These are phyloP conservation scores for Penicillium subrubescens DNA, from an alignment of 495 filamentous ascomycete genomes.

Conservation along the genomic window DNA sequence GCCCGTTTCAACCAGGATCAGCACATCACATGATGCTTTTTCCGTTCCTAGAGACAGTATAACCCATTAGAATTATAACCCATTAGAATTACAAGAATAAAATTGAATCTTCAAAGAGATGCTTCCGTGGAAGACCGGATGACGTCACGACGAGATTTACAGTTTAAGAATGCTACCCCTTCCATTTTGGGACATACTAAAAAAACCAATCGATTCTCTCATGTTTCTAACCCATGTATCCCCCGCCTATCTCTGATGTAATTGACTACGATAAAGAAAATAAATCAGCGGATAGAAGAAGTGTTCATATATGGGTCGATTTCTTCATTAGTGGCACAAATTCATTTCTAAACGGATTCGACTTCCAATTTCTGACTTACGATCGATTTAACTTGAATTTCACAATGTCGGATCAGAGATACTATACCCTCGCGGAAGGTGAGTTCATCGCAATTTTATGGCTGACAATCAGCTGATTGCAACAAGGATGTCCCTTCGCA, in stretches of 20 bases:
- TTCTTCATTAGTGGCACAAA: not conserved
- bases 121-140: not conserved
- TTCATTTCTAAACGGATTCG: not conserved
- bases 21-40: not conserved
- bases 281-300: not conserved
- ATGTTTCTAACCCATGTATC: not conserved
- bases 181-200: not conserved
- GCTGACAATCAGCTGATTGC: not conserved
- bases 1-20: not conserved
- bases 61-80: not conserved
- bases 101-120: not conserved
- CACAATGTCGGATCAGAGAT: constrained; percentile 5
- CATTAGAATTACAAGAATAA: not conserved
- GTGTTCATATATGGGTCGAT: not conserved
- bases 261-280: not conserved
- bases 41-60: not conserved
- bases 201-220: not conserved
- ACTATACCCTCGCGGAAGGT: constrained; percentile 16
- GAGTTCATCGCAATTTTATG: not conserved
- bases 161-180: not conserved
- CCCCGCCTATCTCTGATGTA: not conserved
- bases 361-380: not conserved
- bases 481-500: constrained; percentile 26
- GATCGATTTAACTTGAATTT: not conserved
- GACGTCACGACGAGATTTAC: not conserved